Conservation (phyloP, 805 yeast genomes). For the Yamadazyma insecticola region DNA sequence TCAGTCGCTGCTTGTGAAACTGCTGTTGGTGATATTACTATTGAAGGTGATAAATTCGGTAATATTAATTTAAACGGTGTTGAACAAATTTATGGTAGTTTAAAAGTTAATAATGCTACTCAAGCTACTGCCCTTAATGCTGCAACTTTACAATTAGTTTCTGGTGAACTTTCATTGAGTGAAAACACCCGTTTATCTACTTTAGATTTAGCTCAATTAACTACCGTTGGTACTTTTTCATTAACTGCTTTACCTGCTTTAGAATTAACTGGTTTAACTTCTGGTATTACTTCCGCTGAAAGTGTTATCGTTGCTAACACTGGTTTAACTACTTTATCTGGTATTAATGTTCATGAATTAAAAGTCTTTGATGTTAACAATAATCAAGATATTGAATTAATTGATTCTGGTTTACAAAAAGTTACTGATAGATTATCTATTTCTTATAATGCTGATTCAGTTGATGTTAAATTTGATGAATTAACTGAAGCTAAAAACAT, state of each 20-base stretch:
- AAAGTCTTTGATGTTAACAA: conserved; percentile 77
- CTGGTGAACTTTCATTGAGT: conserved; percentile 62
- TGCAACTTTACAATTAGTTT: conserved; percentile 68
- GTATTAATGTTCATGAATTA: conserved; percentile 49
- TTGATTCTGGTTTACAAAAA: conserved; percentile 66
- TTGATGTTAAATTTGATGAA: conserved; percentile 62
- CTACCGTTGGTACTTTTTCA: conserved; percentile 75
- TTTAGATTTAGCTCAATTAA: conserved; percentile 72
- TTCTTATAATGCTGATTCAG: conserved; percentile 79
- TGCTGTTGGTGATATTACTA: conserved; percentile 72
- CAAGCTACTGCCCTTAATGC: conserved; percentile 65
- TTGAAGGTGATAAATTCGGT: conserved; percentile 57
- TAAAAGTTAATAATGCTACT: conserved; percentile 63
- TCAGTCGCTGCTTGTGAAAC: conserved; percentile 67
- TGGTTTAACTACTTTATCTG: conserved; percentile 60
- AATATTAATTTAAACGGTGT: conserved; percentile 70
- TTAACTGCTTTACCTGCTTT: conserved; percentile 88
- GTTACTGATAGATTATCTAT: conserved; percentile 74
- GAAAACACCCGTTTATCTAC: conserved; percentile 62
- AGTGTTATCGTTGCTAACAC: conserved; percentile 71
- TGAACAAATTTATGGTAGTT: conserved; percentile 70
- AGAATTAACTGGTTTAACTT: conserved; percentile 56
- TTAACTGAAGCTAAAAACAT: conserved; percentile 85
- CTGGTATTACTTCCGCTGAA: conserved; percentile 71
- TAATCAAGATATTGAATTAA: conserved; percentile 71